Base-by-base conservation (phyloP, 1,284 basidiomycete species). In the Irpex sp. region DNA sequence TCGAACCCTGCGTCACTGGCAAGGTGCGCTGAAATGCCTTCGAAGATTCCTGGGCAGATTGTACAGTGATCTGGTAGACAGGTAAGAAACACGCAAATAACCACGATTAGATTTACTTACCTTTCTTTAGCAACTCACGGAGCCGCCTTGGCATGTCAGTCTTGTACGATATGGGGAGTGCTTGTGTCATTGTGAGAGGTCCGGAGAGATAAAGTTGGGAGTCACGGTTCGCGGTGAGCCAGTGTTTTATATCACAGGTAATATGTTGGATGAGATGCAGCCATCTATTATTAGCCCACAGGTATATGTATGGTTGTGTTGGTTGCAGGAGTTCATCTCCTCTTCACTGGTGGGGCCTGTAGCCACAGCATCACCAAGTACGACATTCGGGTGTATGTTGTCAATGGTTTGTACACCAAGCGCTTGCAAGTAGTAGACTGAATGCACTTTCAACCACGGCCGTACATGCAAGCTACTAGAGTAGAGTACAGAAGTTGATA, bases 21-120 rank as follows among this genome's bases (percentile, higher is more conserved):
- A 59, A 71, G 61, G 62, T 69, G 67, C 9, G 68, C 65, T 36
- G 68, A 69, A 65, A 69, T 65, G 54, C 69, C 69, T 58, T 71
- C 68, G 63, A 68, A 68, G 3, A 69, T 63, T 23, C 69, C 69
- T 10, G 68, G 69, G 58, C 66, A 67, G 52, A 68, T 68, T 5
- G 68, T 61, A 58, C 67, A 67, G 59, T 42, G 39, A 3, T 9
- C 16, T 10, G 39, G 39, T 42, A n/a, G 3, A 14, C 12, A 49
- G 9, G 33, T 42, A 33, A 62, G 52, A 21, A 42, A 36, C 35
- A 12, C 42, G 14, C 19, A 16, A 4, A n/a, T 14, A 37, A 3
- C 28, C 28, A 28, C 28, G 28, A 28, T 28, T 28, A 28, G 28
- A 28, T 12, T 36, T 35, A 62, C 61, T 10, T 16, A 66, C 67